Base-by-base conservation (phyloP, 2,329 filamentous ascomycete species). In the Calonectria montana region DNA sequence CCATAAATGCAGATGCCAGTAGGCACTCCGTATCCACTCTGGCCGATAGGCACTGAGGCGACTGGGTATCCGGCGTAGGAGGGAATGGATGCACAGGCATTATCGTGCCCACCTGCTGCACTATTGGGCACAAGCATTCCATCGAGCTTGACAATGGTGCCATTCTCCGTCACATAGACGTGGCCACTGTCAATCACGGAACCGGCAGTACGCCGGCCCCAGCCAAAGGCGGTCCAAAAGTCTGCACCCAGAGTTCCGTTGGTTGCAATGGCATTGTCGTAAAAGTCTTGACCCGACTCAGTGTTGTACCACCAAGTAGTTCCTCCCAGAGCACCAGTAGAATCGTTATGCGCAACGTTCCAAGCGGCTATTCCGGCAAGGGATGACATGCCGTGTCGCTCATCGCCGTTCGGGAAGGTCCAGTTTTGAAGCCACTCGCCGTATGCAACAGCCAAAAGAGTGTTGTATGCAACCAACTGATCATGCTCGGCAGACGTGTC, bases 281-380 rank as follows among this genome's bases (percentile, higher is more conserved):
- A 72, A 29, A 72, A 72, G 50, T 65, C 48, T 55, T 76, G 75
- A 1, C 75, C 74, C 2, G 72, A 69, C 1, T 25, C 27, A 1
- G 65, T 70, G 27, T 76, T 70, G 41, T 48, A 73, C 74, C 75
- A 76, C 74, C 74, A 76, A n/a, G 72, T 75, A 39, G 53, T 43
- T 43, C 74, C 73, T 1, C 75, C 74, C 6, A 76, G 63, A 12
- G 73, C 47, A 3, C 74, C 74, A 1, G 74, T 75, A 8, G 71
- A 72, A 2, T 41, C 57, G 37, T 76, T 75, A 37, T 76, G 64
- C 15, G 75, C 74, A n/a, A 63, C 39, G 41, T 76, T 77, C 74
- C 75, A 77, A 7, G 57, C 65, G 0, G 69, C 71, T 65, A 77
- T 75, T 16, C 75, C 67, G 1, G 71, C 37, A 13, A 77, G 70